Conservation (phyloP, 2,329 filamentous ascomycete species). For the Colletotrichum somersetense region DNA sequence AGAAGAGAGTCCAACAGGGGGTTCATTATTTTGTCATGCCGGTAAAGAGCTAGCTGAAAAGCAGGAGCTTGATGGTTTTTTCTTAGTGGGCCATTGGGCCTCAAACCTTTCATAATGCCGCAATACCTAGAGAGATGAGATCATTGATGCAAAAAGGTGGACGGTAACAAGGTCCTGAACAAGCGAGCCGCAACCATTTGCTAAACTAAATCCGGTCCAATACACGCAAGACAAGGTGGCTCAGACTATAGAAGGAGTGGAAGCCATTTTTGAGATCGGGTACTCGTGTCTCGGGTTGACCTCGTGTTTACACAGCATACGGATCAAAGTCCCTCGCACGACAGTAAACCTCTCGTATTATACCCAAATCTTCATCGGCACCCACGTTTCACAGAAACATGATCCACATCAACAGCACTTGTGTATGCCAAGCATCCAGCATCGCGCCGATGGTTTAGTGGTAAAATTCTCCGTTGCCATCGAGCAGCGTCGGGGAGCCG, state of each 20-base stretch:
- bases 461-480: conserved; percentile 39
- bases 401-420: background rate
- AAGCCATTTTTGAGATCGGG: background rate
- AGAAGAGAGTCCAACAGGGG: conserved; percentile 45
- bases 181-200: background rate
- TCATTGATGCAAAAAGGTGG: too few species aligned
- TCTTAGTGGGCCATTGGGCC: background rate
- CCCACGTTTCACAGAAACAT: background rate
- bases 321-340: background rate
- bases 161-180: too few species aligned
- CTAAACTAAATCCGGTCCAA: too few species aligned
- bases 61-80: background rate
- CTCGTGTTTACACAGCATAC: too few species aligned
- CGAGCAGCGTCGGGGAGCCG: conserved; percentile 36
- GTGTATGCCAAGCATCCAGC: too few species aligned
- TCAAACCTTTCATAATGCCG: background rate
- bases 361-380: background rate
- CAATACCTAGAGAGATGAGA: too few species aligned
- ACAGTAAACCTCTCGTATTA: background rate
- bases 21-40: conserved; percentile 54
- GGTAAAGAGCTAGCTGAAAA: conserved; percentile 39
- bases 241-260: background rate
- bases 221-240: background rate
- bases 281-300: too few species aligned
- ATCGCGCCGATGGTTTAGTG: conserved; percentile 34